phyloP scores from a whole-genome alignment of 2,329 filamentous ascomycete genomes.

The Pseudogymnoascus sp. region DNA sequence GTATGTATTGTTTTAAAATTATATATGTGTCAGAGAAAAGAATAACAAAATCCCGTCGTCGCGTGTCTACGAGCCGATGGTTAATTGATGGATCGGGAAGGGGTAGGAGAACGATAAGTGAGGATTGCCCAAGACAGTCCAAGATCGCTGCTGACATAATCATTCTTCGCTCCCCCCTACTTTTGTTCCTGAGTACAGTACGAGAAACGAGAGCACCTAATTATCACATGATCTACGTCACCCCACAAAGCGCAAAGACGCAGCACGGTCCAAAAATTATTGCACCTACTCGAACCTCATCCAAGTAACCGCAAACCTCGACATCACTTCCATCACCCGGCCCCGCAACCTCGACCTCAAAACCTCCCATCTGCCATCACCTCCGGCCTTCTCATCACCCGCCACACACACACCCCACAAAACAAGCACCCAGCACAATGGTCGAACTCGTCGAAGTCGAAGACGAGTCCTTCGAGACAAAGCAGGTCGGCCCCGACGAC shows the following conservation, averaged over 20 bases:
- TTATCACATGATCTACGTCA: neutral
- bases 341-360: neutral
- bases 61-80: neutral
- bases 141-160: slow-evolving; percentile 11
- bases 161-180: slow-evolving; percentile 11
- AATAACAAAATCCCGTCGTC: slow-evolving; percentile 12
- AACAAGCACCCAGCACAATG: slow-evolving; percentile 50
- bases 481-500: slow-evolving; percentile 59
- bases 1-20: neutral
- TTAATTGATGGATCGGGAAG: neutral
- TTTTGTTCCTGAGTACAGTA: neutral
- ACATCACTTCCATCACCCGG: neutral
- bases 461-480: slow-evolving; percentile 83
- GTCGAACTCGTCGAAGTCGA: slow-evolving; percentile 95
- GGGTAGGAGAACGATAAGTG: neutral
- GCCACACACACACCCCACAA: neutral
- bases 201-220: neutral
- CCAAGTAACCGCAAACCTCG: neutral
- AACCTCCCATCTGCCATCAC: neutral
- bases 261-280: slow-evolving; percentile 5
- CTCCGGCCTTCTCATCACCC: neutral
- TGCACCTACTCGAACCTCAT: slow-evolving; percentile 5
- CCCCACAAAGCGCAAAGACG: neutral
- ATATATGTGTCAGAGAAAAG: slow-evolving; percentile 5
- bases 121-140: neutral